These are phyloP conservation scores for Hygrocybe punicea DNA, from an alignment of 768 basidiomycete genomes.

Conservation along the genomic window DNA sequence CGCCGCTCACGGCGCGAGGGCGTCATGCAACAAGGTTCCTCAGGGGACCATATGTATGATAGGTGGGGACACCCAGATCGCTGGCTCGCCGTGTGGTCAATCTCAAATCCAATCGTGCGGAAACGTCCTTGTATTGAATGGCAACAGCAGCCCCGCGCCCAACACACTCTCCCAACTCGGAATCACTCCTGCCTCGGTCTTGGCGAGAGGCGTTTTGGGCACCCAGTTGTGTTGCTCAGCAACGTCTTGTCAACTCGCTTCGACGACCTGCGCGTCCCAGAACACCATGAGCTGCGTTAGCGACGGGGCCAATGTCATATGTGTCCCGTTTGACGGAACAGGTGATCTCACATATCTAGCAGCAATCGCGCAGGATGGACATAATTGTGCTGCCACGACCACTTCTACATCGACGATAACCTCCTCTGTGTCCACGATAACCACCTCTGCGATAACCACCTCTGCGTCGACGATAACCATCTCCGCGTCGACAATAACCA, in stretches of 20 bases:
- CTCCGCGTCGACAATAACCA: no score
- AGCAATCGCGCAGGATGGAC: not conserved
- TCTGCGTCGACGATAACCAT: no score
- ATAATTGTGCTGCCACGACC: no score
- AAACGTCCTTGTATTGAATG: not conserved
- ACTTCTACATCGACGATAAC: no score
- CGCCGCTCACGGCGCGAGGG: not conserved
- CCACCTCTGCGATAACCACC: no score
- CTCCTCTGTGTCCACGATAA: no score
- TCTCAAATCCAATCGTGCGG: not conserved
- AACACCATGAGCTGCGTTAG: slow-evolving; percentile 1
- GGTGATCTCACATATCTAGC: not conserved
- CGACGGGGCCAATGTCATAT: slow-evolving; percentile 3
- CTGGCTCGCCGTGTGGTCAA: not conserved
- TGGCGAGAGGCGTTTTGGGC: not conserved
- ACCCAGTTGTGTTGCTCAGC: slow-evolving; percentile 2
- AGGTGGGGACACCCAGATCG: not conserved
- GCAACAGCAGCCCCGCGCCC: not conserved
- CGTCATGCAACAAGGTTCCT: not conserved
- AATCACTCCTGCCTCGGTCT: not conserved
- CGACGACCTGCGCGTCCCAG: not conserved
- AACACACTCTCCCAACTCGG: not conserved
- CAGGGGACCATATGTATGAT: slow-evolving; percentile 2
- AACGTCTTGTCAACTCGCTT: not conserved
- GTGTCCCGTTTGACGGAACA: not conserved